Base-by-base conservation (phyloP, 1,139 yeast genomes). In the Pneumocystis jirovecii region DNA sequence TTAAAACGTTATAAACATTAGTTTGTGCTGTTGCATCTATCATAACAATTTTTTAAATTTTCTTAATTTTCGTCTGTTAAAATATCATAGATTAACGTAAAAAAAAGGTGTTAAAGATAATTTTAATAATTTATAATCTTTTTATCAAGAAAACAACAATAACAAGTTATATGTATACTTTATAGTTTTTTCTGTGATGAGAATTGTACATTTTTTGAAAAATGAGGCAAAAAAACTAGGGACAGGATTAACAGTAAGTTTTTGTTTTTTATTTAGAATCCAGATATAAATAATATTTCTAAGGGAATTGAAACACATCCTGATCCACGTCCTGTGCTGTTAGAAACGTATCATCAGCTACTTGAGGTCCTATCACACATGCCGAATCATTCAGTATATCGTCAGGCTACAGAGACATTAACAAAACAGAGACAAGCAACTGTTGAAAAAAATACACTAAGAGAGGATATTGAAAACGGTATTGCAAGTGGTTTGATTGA, bases 401-500 rank as follows among this genome's bases (percentile, higher is more conserved):
- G 86, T 75, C 87, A 86, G 73, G 82, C 95, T 1, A 87, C 86
- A 3, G 89, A 85, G 75, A 82, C 85, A 66, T 77, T 89, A 73
- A 88, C 95, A 64, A 80, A 80, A 71, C 82, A 86, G 72, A 83
- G 96, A 74, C 80, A 86, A 74, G 77, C 80, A 65, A 79, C 87
- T 65, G 95, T 88, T 31, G 84, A 87, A 74, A 73, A 76, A 57
- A 81, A 82, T 68, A 89, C 85, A 70, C 83, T 85, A 67, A 78
- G 81, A 63, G 87, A 83, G 73, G 82, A 80, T 70, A 87, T 89
- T 72, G 96, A 89, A 77, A 77, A 79, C 69, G 78, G 84, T 74
- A 86, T 89, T 70, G 96, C 95, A 25, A 83, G 86, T 70, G 96
- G 96, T 1, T 82, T 89, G 71, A 85, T 89, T 70, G 96, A 89